Evolutionary conservation across 495 filamentous ascomycete species (phyloP), one percentile per base, ranked within the genome.

Genomic region (Trichoderma parareesei): DNA sequence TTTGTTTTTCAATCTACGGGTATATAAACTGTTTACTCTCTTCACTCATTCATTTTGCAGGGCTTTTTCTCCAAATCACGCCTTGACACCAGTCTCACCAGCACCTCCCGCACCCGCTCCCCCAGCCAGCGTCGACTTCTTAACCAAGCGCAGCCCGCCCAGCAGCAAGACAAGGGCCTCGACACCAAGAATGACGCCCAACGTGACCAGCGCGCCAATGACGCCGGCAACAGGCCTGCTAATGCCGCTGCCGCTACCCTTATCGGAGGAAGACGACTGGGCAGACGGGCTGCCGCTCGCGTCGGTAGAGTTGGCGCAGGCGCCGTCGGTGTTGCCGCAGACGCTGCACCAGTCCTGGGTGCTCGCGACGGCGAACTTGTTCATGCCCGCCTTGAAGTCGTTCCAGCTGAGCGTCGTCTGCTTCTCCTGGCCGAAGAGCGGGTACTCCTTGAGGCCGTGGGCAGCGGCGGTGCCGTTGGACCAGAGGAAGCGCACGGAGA

Each of bases 401-500:
- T 53, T 73, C 81, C 86, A 93, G 20, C 81, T 75, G 20, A 93
- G 71, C 8, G 76, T 73, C 5, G 74, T 77, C 61, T 27, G 27
- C 27, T 81, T 77, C 6, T 74, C 71, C 65, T 77, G 76, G 35
- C 85, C 85, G 68, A 95, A 93, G 4, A 95, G 79, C 4, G 89
- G 86, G 73, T 84, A 93, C 4, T 78, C 69, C 2, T 63, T 67
- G 7, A 88, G 82, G 35, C 77, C 72, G 62, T 70, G 69, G 7
- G 72, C 74, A 20, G 79, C 74, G n/a, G 82, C 81, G 14, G 89
- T 89, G 53, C 88, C 89, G 71, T 95, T 95, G 69, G 85, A 82
- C 49, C 93, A 85, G 11, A 90, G 74, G 76, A 93, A 92, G 46
- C 91, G 85, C 38, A 96, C 87, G 66, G 79, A 84, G 44, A 93